Evolutionary conservation across 2,329 filamentous ascomycete species (phyloP).

Genomic region (Dichotomopilus funicola): DNA sequence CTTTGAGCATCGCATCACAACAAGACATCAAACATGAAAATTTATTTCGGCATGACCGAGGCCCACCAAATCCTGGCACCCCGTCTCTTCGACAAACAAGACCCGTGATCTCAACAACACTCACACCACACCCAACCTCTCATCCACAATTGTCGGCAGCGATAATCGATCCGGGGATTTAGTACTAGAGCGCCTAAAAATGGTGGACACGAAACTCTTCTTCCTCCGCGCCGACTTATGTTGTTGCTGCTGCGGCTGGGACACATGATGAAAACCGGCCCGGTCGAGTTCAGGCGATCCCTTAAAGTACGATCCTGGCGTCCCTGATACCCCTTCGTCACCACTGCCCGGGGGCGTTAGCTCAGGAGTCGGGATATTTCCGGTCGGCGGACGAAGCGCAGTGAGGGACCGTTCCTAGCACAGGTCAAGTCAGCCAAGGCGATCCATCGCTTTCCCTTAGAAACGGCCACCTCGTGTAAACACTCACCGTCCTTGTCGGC

Average conservation of each 20-base stretch:
- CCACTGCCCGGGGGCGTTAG: conserved; percentile 21
- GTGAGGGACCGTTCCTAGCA: conserved; percentile 14
- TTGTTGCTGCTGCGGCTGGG: background rate
- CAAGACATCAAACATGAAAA: too few species aligned
- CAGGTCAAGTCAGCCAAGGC: background rate
- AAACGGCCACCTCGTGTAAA: conserved; percentile 26
- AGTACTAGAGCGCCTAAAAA: conserved; percentile 34
- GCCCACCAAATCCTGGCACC: too few species aligned
- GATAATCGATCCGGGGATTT: conserved; percentile 16
- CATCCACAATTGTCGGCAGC: conserved; percentile 9
- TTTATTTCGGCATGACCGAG: too few species aligned
- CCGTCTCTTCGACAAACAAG: too few species aligned
- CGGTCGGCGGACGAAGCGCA: conserved; percentile 8
- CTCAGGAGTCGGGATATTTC: conserved; percentile 8
- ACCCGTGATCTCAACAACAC: background rate
- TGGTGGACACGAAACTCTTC: conserved; percentile 41
- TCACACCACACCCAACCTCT: background rate
- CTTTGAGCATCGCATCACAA: too few species aligned
- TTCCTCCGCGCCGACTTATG: conserved; percentile 32
- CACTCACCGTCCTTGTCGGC: conserved; percentile 31
- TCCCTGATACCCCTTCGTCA: conserved; percentile 10
- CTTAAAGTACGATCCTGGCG: background rate
- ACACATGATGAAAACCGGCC: background rate
- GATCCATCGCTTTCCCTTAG: background rate
- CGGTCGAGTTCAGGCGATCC: background rate